Base-by-base conservation (phyloP, 257 asterid genomes). In the Lavandula angustifolia region DNA sequence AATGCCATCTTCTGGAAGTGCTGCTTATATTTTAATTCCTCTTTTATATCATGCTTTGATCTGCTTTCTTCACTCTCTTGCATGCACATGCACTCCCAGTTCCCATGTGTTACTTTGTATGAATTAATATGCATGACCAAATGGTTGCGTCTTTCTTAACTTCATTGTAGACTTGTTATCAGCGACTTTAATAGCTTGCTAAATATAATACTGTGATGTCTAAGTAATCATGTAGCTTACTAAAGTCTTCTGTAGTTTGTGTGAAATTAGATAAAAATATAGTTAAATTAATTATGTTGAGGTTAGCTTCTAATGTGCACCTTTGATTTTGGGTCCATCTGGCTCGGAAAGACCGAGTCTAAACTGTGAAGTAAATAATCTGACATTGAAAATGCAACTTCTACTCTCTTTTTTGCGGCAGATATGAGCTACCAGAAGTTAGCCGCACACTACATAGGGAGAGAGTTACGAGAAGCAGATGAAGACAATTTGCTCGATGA, bases 401-500 rank as follows among this genome's bases (percentile, higher is more conserved):
- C 34, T 37, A 13, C 44, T 64, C 56, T 64, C 46, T 18, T 35
- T 47, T 56, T 41, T 34, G 62, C 75, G 81, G 96, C 77, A 70
- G 88, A 82, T 73, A 72, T 48, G 53, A 84, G 81, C 68, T 66
- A 41, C 77, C 80, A 66, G 74, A 85, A 75, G 66, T 55, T 82
- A 73, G 79, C 84, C 61, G 77, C 75, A 37, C 83, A 73, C 42
- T 75, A 78, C 80, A 47, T 79, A 62, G 73, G 75, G 62, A 80
- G 82, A 76, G 87, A 82, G 72, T 67, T 86, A 46, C 64, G 43
- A 34, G 88, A 81, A 69, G 96, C 88, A 51, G 86, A 84, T 82
- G 98, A 86, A 80, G 87, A 76, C 72, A 91, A 91, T 77, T 75
- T 91, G 73, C 81, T 91, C 29, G 94, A 88, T 71, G 96, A 81